These are phyloP conservation scores for Exobasidium cylindrosporum DNA, from an alignment of 1,284 basidiomycete genomes.

Conservation along the genomic window DNA sequence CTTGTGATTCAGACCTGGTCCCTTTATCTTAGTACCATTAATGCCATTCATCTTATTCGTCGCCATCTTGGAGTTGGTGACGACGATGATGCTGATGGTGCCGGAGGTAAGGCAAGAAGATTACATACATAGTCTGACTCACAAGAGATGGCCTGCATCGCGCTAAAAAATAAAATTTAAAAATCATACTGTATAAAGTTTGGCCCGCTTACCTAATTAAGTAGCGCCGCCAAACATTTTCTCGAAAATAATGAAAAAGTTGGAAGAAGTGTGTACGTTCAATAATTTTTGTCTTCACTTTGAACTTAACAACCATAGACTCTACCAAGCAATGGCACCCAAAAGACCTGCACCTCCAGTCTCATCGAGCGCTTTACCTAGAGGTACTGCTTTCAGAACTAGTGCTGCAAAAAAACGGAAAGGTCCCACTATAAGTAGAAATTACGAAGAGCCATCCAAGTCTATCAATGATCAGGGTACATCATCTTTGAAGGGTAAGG, in stretches of 20 bases:
- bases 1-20: conserved; percentile 3
- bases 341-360: neutral
- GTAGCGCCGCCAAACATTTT: too few species aligned
- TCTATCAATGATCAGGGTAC: neutral
- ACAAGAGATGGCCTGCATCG: too few species aligned
- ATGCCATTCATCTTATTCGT: neutral
- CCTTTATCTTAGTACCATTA: neutral
- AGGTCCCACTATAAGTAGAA: neutral
- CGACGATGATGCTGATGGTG: too few species aligned
- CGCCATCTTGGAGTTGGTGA: too few species aligned
- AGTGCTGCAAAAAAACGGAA: neutral
- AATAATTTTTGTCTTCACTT: too few species aligned
- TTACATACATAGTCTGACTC: too few species aligned
- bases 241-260: too few species aligned
- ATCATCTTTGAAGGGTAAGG: neutral
- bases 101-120: too few species aligned
- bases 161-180: too few species aligned
- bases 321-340: neutral
- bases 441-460: neutral
- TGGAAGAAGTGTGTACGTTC: too few species aligned
- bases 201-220: too few species aligned
- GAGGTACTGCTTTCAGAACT: neutral
- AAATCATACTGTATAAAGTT: too few species aligned
- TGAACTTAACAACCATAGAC: neutral
- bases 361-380: neutral